Conservation (phyloP, 495 filamentous ascomycete genomes). For the Geopyxis carbonaria region DNA sequence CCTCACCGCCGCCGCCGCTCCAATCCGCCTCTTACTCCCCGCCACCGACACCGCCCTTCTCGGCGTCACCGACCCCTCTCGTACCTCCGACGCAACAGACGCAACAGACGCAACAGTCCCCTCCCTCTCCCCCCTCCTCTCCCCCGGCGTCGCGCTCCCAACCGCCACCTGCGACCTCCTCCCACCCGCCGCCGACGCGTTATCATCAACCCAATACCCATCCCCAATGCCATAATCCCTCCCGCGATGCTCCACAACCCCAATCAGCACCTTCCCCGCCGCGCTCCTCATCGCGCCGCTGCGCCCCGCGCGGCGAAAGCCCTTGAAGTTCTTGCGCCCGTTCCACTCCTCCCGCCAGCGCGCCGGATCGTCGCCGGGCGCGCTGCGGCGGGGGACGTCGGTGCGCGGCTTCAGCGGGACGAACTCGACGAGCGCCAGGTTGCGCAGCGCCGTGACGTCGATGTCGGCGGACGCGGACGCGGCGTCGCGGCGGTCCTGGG, state of each 20-base stretch:
- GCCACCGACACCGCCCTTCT: not conserved
- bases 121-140: conserved; percentile 13
- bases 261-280: conserved; percentile 50
- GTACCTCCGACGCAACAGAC: not conserved
- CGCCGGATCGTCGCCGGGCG: conserved; percentile 31
- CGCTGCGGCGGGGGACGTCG: conserved; percentile 5
- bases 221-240: conserved; percentile 75
- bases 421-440: conserved; percentile 61
- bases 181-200: not conserved
- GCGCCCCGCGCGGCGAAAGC: conserved; percentile 40
- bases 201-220: conserved; percentile 19
- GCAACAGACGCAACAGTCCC: conserved; percentile 5
- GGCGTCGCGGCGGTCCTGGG: no score
- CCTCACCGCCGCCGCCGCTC: conserved; percentile 2
- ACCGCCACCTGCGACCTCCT: conserved; percentile 1
- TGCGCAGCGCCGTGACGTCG: conserved; percentile 57
- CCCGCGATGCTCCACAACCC: conserved; percentile 58
- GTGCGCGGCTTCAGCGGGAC: conserved; percentile 41
- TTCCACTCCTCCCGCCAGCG: conserved; percentile 90
- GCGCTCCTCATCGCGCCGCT: conserved; percentile 22
- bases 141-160: no score
- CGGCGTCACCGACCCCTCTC: not conserved
- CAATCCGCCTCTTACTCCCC: conserved; percentile 16
- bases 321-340: conserved; percentile 92
- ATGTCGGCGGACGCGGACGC: conserved; percentile 19